Conservation (phyloP, 73 alveolate species). For the Halteria grandinella region DNA sequence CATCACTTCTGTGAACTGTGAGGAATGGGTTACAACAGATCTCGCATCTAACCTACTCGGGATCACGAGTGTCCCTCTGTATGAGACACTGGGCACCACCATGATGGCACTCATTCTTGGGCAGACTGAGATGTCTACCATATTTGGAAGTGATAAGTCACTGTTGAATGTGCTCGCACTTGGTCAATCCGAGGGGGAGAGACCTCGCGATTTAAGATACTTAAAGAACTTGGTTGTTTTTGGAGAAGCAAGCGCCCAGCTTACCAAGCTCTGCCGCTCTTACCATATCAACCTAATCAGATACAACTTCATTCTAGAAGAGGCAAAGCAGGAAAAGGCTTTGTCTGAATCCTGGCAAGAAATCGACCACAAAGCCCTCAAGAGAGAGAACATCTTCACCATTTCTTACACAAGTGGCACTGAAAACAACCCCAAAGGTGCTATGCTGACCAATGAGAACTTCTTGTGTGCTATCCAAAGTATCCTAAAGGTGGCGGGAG, state of each 20-base stretch:
- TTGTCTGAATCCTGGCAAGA: not conserved
- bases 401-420: conserved; percentile 86
- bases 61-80: conserved; percentile 73
- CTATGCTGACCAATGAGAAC: conserved; percentile 60
- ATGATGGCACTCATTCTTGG: conserved; percentile 5
- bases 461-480: conserved; percentile 38
- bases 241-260: not conserved
- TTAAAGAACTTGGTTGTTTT: not conserved
- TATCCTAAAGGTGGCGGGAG: conserved; percentile 51
- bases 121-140: conserved; percentile 21
- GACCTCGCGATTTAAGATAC: not conserved
- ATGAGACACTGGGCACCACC: conserved; percentile 72
- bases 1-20: conserved; percentile 69
- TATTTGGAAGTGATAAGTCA: conserved; percentile 29
- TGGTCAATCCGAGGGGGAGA: not conserved
- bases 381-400: conserved; percentile 59
- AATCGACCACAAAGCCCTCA: conserved; percentile 17
- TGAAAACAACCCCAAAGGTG: conserved; percentile 79
- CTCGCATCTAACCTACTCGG: conserved; percentile 65
- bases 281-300: too few relatives aligned
- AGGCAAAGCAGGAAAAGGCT: too few relatives aligned
- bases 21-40: conserved; percentile 84
- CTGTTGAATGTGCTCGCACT: not conserved
- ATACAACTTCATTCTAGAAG: too few relatives aligned
- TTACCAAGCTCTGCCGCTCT: too few relatives aligned